Evolutionary conservation across 2,329 filamentous ascomycete species (phyloP), one percentile per base, ranked within the genome.

Genomic region (Knoxdaviesia proteae): DNA sequence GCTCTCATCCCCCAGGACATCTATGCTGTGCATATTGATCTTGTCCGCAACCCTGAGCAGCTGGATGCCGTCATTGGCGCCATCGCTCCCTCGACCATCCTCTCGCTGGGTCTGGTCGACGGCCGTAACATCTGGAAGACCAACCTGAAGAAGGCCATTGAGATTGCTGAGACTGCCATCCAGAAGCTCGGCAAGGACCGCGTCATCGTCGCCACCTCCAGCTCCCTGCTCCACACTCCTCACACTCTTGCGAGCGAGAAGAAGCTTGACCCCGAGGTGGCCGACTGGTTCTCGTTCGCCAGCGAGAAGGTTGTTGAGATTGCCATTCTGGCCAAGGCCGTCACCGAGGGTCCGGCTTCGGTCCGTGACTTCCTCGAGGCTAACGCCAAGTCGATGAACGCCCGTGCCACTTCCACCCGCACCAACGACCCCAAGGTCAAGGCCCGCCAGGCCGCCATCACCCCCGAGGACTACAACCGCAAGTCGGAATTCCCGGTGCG

Each of bases 101-200:
- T 98, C 51, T 98, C 90, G 51, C 81, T 78, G 50, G 90, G 90
- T 84, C 82, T 98, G 54, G 90, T 98, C 52, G 87, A 98, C 56
- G 90, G 90, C 56, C 86, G 90, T 58, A 98, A 98, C 76, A 96
- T 98, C 73, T 98, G 90, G 90, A 98, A 98, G 83, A 94, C 86
- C 67, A 93, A 96, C 79, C 81, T 94, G 69, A 82, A 93, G 76
- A 77, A 76, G 56, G 86, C 90, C 57, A 92, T 98, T 51, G 87
- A 90, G 71, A 75, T 69, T 50, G 80, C 90, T 48, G 84, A 96
- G 76, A 69, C 75, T 47, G 90, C 88, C 50, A 69, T 96, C 56
- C 84, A 94, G 71, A 74, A 93, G 71, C 77, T 98, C 49, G 88
- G 90, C 68, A 88, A 94, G 74, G 87, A 96, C 53, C 84, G 90